phyloP scores from a whole-genome alignment of 2,329 filamentous ascomycete genomes.

The Neofusicoccum sp. region DNA sequence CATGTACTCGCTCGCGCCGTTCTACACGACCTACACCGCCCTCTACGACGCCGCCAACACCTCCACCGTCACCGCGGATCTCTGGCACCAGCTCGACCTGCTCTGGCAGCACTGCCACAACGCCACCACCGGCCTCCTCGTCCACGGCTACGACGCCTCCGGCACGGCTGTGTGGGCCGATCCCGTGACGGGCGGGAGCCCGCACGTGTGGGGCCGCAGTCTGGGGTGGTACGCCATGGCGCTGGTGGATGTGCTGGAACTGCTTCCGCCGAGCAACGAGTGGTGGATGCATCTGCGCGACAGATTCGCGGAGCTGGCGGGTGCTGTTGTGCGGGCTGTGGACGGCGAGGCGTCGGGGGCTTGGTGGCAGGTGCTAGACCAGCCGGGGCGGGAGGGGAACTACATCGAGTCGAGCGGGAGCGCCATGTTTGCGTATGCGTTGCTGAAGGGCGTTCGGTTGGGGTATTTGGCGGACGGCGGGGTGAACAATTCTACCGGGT shows the following conservation, averaged over 20 bases:
- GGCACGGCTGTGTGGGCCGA: constrained; percentile 41
- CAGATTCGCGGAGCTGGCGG: constrained; percentile 34
- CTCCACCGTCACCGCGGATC: constrained; percentile 47
- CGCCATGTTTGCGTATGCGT: constrained; percentile 51
- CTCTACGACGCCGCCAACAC: constrained; percentile 41
- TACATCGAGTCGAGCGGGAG: constrained; percentile 63
- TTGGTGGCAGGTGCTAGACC: constrained; percentile 62
- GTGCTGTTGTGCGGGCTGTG: constrained; percentile 46
- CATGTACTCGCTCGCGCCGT: constrained; percentile 45
- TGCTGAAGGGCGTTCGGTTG: constrained; percentile 38
- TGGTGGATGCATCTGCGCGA: constrained; percentile 35
- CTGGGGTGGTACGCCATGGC: constrained; percentile 44
- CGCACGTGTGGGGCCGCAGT: constrained; percentile 41
- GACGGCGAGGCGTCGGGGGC: constrained; percentile 46
- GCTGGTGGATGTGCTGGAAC: constrained; percentile 52
- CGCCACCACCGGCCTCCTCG: constrained; percentile 35
- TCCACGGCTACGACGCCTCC: constrained; percentile 39
- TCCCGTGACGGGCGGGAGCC: constrained; percentile 36
- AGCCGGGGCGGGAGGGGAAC: constrained; percentile 52
- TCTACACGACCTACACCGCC: constrained; percentile 43
- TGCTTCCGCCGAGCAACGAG: constrained; percentile 44
- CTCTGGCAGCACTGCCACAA: constrained; percentile 39
- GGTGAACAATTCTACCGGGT: too few species aligned
- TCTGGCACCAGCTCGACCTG: constrained; percentile 38
- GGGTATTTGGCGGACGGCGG: constrained; percentile 31